Percentiles rank a stretch among this genome's conserved stretches.
These are phyloP conservation scores for Tricholomella constricta DNA, from an alignment of 768 basidiomycete genomes.

Conservation along the genomic window DNA sequence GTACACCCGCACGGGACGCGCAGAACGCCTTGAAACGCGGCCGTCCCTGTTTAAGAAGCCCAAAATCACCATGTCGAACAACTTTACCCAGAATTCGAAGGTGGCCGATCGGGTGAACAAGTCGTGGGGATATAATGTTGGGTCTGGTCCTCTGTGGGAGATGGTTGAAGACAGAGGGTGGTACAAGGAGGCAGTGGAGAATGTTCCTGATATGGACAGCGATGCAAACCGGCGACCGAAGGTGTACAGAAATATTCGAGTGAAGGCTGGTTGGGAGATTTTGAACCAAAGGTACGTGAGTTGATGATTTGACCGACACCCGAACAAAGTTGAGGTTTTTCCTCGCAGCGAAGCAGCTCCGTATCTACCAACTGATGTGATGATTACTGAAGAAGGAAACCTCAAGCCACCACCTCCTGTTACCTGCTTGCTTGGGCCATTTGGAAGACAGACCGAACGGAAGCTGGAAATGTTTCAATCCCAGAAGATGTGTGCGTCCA, in stretches of 20 bases:
- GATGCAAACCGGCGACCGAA: slow-evolving; percentile 60
- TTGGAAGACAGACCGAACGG: slow-evolving; percentile 50
- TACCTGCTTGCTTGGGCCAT: slow-evolving; percentile 67
- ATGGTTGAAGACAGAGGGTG: slow-evolving; percentile 75
- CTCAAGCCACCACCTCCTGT: slow-evolving; percentile 55
- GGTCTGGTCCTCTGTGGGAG: slow-evolving; percentile 79
- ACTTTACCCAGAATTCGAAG: slow-evolving; percentile 49
- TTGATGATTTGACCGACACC: slow-evolving; percentile 2
- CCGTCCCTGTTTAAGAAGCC: slow-evolving; percentile 54
- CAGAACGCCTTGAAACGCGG: slow-evolving; percentile 57
- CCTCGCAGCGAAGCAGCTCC: slow-evolving; percentile 50
- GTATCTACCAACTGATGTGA: slow-evolving; percentile 60
- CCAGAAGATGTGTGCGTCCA: slow-evolving; percentile 55
- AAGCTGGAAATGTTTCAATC: slow-evolving; percentile 58
- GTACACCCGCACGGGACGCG: slow-evolving; percentile 48
- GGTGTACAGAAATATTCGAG: slow-evolving; percentile 50
- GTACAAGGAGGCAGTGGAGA: slow-evolving; percentile 62
- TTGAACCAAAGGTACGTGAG: slow-evolving; percentile 50
- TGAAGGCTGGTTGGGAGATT: slow-evolving; percentile 48
- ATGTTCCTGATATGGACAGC: slow-evolving; percentile 33
- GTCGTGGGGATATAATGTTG: slow-evolving; percentile 74
- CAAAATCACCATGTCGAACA: slow-evolving; percentile 50
- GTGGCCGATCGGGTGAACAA: slow-evolving; percentile 63
- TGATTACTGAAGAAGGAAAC: slow-evolving; percentile 51
- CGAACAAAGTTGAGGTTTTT: background rate